These are phyloP conservation scores for Calonectria ilicicola DNA, from an alignment of 2,329 filamentous ascomycete species.

Conservation along the genomic window DNA sequence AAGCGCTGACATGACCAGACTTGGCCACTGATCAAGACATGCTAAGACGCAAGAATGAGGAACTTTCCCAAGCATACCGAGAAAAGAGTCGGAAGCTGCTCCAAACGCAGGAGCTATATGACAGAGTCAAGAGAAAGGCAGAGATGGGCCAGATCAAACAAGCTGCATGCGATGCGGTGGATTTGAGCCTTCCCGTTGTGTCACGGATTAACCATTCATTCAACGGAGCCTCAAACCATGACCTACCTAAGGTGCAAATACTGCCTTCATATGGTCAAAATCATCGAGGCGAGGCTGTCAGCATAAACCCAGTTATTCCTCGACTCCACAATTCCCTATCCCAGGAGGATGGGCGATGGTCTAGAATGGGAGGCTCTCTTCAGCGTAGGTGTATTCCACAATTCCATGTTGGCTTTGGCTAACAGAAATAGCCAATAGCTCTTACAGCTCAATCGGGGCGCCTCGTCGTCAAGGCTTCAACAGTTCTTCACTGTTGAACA, in stretches of 20 bases:
- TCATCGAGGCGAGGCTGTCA: slow-evolving; percentile 31
- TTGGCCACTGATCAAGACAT: slow-evolving; percentile 72
- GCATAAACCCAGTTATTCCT: slow-evolving; percentile 29
- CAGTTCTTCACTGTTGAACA: slow-evolving; percentile 15
- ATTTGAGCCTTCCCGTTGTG: slow-evolving; percentile 39
- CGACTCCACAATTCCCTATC: slow-evolving; percentile 22
- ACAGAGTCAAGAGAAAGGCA: slow-evolving; percentile 68
- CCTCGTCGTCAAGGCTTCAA: slow-evolving; percentile 24
- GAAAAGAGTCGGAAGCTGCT: slow-evolving; percentile 78
- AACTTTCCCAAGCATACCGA: slow-evolving; percentile 73
- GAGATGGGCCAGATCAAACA: slow-evolving; percentile 67
- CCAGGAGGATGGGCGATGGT: slow-evolving; percentile 34
- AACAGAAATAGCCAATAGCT: slow-evolving; percentile 25
- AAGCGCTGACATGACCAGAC: slow-evolving; percentile 47
- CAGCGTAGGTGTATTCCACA: slow-evolving; percentile 25
- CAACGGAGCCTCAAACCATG: slow-evolving; percentile 7
- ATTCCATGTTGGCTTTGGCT: not conserved
- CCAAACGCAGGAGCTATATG: slow-evolving; percentile 75
- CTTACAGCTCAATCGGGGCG: slow-evolving; percentile 17
- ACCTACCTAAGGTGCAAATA: not conserved
- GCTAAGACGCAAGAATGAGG: slow-evolving; percentile 78
- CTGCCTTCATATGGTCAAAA: slow-evolving; percentile 25
- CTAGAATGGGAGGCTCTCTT: slow-evolving; percentile 20
- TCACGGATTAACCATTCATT: slow-evolving; percentile 26
- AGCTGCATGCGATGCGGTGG: slow-evolving; percentile 62